Evolutionary conservation across 1,284 basidiomycete species (phyloP).

Genomic region (Earliella scabrosa): DNA sequence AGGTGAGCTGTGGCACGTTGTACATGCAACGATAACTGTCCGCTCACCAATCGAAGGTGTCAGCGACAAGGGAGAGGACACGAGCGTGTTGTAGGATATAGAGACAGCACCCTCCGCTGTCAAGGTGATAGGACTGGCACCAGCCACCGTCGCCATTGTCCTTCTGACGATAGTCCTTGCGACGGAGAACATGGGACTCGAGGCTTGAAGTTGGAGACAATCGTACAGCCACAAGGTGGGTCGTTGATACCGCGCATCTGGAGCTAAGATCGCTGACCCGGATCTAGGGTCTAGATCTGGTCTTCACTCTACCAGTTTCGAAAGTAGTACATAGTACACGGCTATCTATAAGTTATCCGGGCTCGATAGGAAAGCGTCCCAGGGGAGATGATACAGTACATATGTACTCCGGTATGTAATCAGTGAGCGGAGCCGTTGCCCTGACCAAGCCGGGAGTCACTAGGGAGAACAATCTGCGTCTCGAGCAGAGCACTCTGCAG

Average conservation of each 20-base stretch:
- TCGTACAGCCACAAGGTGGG: too few relatives aligned
- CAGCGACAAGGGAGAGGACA: constrained; percentile 62
- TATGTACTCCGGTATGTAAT: background rate
- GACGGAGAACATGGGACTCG: constrained; percentile 9
- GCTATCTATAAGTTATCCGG: background rate
- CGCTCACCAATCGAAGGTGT: constrained; percentile 63
- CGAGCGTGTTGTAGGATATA: constrained; percentile 70
- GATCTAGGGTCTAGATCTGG: too few relatives aligned
- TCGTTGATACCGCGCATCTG: too few relatives aligned
- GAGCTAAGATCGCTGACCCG: too few relatives aligned
- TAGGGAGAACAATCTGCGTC: constrained; percentile 30
- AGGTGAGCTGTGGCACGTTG: background rate
- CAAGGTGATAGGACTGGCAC: constrained; percentile 35
- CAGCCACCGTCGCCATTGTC: constrained; percentile 33
- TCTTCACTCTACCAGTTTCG: too few relatives aligned
- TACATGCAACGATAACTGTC: background rate
- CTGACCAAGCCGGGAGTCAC: constrained; percentile 12
- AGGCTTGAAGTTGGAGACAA: background rate
- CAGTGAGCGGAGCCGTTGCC: constrained; percentile 17
- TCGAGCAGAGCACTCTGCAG: constrained; percentile 63
- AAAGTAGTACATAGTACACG: background rate
- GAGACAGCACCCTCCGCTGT: constrained; percentile 64
- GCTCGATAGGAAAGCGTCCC: background rate
- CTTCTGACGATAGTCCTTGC: constrained; percentile 21
- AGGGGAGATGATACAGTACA: background rate